Conservation (phyloP, 1,284 basidiomycete genomes). For the Pseudozyma thailandica region DNA sequence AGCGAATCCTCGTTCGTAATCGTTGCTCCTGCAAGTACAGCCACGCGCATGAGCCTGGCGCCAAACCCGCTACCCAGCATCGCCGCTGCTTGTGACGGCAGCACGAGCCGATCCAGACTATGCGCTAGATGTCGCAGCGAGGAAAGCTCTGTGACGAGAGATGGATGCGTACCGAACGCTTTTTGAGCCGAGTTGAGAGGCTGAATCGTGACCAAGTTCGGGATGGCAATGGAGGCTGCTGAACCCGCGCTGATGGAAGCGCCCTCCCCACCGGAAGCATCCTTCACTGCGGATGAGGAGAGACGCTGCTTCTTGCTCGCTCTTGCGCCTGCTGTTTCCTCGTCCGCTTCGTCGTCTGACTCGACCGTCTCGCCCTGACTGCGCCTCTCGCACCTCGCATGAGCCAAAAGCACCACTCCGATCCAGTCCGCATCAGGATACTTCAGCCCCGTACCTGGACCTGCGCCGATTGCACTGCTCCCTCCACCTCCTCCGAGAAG, state of each 20-base stretch:
- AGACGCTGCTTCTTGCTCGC: conserved; percentile 24
- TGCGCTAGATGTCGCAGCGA: conserved; percentile 50
- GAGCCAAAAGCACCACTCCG: conserved; percentile 27
- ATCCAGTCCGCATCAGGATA: conserved; percentile 49
- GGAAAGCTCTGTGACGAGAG: conserved; percentile 49
- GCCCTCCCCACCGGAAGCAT: conserved; percentile 9
- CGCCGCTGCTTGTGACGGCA: conserved; percentile 51
- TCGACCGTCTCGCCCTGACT: conserved; percentile 25
- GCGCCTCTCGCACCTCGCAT: conserved; percentile 32
- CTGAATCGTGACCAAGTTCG: conserved; percentile 48
- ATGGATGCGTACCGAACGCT: conserved; percentile 34
- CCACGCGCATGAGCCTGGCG: conserved; percentile 42
- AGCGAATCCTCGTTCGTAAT: conserved; percentile 48
- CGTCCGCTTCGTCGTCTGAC: conserved; percentile 25
- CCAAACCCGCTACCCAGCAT: conserved; percentile 43
- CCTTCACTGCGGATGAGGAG: conserved; percentile 20
- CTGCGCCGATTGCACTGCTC: conserved; percentile 29
- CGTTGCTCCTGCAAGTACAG: conserved; percentile 41
- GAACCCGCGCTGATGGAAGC: conserved; percentile 9
- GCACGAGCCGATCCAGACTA: conserved; percentile 40
- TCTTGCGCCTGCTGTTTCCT: conserved; percentile 3
- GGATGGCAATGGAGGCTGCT: conserved; percentile 23
- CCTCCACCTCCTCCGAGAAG: conserved; percentile 35
- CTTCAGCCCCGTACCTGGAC: conserved; percentile 34
- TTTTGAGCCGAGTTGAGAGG: conserved; percentile 39